phyloP scores from a whole-genome alignment of 768 basidiomycete genomes.

The Tulasnella sp. region DNA sequence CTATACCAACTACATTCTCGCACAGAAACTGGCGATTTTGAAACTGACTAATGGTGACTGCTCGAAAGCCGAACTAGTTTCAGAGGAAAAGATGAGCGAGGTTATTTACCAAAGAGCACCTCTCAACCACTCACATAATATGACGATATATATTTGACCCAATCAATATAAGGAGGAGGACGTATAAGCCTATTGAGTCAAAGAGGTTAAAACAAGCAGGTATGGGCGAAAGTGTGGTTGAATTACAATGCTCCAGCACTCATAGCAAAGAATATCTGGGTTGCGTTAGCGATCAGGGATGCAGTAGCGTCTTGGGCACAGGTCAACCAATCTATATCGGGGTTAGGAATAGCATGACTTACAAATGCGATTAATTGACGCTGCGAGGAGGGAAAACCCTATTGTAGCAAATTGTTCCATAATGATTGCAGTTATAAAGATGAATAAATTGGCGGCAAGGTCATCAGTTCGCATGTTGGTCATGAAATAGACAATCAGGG shows the following conservation, averaged over 20 bases:
- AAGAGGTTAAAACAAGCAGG: not conserved
- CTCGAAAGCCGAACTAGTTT: conserved; percentile 26
- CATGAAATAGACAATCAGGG: conserved; percentile 26
- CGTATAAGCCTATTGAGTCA: conserved; percentile 9
- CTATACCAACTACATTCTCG: conserved; percentile 23
- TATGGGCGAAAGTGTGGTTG: conserved; percentile 8
- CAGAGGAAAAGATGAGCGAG: not conserved
- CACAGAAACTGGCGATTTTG: conserved; percentile 26
- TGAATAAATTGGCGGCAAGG: conserved; percentile 28
- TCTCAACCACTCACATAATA: conserved; percentile 26
- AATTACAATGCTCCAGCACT: conserved; percentile 21
- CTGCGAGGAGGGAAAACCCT: conserved; percentile 23
- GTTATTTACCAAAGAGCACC: no score
- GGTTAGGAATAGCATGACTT: not conserved
- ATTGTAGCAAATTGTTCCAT: conserved; percentile 20
- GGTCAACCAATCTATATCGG: not conserved
- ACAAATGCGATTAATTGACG: conserved; percentile 25
- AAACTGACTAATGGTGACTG: conserved; percentile 31
- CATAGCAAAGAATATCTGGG: conserved; percentile 21
- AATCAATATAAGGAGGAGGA: conserved; percentile 26
- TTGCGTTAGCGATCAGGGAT: conserved; percentile 25
- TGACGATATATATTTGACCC: conserved; percentile 31
- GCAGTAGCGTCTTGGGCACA: conserved; percentile 22
- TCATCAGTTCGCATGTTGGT: conserved; percentile 26
- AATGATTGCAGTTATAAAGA: conserved; percentile 27